These are phyloP conservation scores for Notholithocarpus densiflorus DNA, from an alignment of 306 rosid species.

Conservation along the genomic window DNA sequence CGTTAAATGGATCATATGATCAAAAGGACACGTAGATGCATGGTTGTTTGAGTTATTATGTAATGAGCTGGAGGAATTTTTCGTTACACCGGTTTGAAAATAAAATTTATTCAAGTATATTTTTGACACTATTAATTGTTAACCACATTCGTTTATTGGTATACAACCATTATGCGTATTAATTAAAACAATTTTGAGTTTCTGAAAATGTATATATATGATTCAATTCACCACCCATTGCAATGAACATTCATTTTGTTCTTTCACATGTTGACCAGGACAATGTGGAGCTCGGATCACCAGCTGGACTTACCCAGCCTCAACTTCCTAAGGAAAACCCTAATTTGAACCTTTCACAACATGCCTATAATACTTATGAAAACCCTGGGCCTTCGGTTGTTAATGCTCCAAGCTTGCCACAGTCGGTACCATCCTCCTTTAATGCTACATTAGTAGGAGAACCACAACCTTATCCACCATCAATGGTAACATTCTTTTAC, in stretches of 20 bases:
- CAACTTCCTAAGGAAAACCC: background rate
- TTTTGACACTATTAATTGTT: too few species aligned
- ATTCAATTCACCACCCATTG: background rate
- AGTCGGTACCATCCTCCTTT: background rate
- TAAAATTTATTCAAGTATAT: too few species aligned
- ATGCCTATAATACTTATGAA: background rate
- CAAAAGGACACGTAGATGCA: too few species aligned
- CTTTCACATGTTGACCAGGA: background rate
- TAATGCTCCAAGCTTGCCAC: background rate
- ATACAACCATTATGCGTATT: background rate
- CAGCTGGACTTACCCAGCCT: background rate
- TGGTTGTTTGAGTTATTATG: too few species aligned
- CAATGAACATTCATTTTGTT: background rate
- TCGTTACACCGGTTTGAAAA: too few species aligned
- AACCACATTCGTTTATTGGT: too few species aligned
- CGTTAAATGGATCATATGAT: too few species aligned
- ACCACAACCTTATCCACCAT: constrained; percentile 5
- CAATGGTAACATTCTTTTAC: constrained; percentile 1
- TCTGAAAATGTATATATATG: background rate
- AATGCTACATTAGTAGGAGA: background rate
- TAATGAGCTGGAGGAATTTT: too few species aligned
- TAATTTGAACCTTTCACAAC: background rate
- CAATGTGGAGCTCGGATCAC: background rate
- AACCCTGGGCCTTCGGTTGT: background rate
- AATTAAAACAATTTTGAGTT: background rate